Evolutionary conservation across 345 rosid species (phyloP).

Genomic region (Crucihimalaya himalaica): DNA sequence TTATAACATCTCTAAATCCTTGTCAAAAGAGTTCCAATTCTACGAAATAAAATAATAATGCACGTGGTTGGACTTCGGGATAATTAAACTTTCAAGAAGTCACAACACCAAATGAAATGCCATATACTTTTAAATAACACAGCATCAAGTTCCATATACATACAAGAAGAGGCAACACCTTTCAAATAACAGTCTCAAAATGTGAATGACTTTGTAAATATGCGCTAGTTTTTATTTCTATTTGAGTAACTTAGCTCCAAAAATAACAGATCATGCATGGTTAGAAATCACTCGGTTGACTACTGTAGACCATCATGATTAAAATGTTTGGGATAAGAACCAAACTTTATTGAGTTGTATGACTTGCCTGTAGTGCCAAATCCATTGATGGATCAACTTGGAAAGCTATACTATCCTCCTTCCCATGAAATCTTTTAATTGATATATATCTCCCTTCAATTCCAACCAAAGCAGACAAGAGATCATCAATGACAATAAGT

Average conservation of each 20-base stretch:
- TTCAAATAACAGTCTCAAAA: neutral
- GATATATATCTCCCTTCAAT: conserved; percentile 91
- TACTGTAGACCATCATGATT: conserved; percentile 1
- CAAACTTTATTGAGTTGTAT: neutral
- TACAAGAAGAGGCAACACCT: conserved; percentile 5
- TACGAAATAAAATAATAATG: neutral
- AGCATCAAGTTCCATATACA: conserved; percentile 5
- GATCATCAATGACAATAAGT: conserved; percentile 88
- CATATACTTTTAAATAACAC: conserved; percentile 3
- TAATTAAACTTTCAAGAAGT: conserved; percentile 5
- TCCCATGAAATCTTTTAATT: conserved; percentile 60
- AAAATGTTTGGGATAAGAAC: neutral
- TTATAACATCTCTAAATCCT: conserved; percentile 1
- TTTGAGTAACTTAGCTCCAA: neutral
- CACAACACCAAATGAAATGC: neutral
- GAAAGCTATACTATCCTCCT: conserved; percentile 64
- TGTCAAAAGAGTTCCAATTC: neutral
- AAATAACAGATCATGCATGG: neutral
- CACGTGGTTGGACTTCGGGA: conserved; percentile 5
- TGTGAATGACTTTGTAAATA: neutral
- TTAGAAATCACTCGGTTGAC: neutral
- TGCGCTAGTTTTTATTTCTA: neutral
- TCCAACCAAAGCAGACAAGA: conserved; percentile 89
- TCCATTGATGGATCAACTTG: conserved; percentile 91
- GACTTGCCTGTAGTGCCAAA: conserved; percentile 79